Evolutionary conservation across 768 basidiomycete species (phyloP), one percentile per base, ranked within the genome.

Genomic region (Boletus subcaerulescens): DNA sequence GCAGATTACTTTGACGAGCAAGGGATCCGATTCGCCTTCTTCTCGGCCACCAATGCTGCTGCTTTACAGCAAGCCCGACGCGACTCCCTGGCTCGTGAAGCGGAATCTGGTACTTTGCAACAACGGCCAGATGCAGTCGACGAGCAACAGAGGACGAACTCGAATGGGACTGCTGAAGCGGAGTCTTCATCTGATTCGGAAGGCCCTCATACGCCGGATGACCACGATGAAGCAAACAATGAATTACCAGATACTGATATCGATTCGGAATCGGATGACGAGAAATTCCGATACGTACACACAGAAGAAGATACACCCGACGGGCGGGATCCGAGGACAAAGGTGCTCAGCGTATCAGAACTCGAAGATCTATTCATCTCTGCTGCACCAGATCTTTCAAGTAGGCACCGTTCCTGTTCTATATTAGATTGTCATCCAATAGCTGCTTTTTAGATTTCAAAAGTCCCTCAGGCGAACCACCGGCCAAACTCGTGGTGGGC

Each of bases 1-100:
- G 96, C 95, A 24, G 89, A 94, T 66, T 89, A 93, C 64, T 94
- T 96, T 61, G 92, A 95, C 53, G 62, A 75, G 12, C 79, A 89
- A 62, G 80, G 80, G 9, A 76, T 95, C 41, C 79, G 77, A 54
- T 97, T 91, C 64, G 93, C 91, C 0, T 96, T 99, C 68, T 96
- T 95, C 74, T 94, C 97, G 8, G 94, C 97, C 8, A 81, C 90
- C 12, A 89, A 91, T 73, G 93, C 92, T 26, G 77, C 84, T 5
- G 93, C 92, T 22, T 64, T 93, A 36, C 96, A 98, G 55, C 82
- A 91, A 68, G 85, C 83, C 51, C 77, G 86, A 45, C 71, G 81
- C 62, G 82, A 85, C 46, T 77, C 78, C 3, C 55, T 63, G 12
- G 67, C 67, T 17, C 32, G 18, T 9, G 71, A 71, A 36, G 58